Base-by-base conservation (phyloP, 2,329 filamentous ascomycete genomes). In the Escovopsis weberi region DNA sequence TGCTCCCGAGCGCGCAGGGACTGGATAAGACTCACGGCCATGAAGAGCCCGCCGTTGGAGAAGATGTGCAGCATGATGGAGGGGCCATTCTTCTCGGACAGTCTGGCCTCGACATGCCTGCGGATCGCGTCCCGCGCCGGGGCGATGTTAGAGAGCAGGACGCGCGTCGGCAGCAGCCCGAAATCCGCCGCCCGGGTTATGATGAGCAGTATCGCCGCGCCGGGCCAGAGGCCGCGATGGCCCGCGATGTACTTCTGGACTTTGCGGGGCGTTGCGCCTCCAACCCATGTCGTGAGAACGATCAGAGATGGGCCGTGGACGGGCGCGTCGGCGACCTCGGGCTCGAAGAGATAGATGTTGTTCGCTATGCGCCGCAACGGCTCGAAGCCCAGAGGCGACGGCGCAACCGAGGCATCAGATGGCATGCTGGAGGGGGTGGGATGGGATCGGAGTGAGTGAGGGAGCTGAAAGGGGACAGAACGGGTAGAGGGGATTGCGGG, bases 11-110 rank as follows among this genome's bases (percentile, higher is more conserved):
- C 12, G 12, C 34, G 33, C 11, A 43, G n/a, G 5, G 42, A 40
- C 7, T 40, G 33, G 2, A 15, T 28, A 1, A 43, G 23, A 5
- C 40, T 37, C 9, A 43, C 38, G 12, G 38, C 42, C 2, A 33
- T 43, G 30, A 39, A 39, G 10, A 43, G 38, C n/a, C 42, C 42
- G 33, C 42, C 42, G 12, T 43, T 43, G 18, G 42, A 40, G 34
- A 43, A 40, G 5, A 43, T 37, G n/a, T 43, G 42, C 6, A 43
- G 38, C 9, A 43, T 30, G 12, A 40, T 19, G 1, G 38, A 37
- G 6, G 42, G 33, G 33, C 5, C 33, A 15, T 39, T 33, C 12
- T 37, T 18, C 18, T 26, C 23, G 11, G 15, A 12, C 7, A 2
- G 4, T 2, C 4, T 8, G 10, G n/a, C 19, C 11, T 36, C 11